Base-by-base conservation (phyloP, 163 green algal genomes). In the Chlorella variabilis region DNA sequence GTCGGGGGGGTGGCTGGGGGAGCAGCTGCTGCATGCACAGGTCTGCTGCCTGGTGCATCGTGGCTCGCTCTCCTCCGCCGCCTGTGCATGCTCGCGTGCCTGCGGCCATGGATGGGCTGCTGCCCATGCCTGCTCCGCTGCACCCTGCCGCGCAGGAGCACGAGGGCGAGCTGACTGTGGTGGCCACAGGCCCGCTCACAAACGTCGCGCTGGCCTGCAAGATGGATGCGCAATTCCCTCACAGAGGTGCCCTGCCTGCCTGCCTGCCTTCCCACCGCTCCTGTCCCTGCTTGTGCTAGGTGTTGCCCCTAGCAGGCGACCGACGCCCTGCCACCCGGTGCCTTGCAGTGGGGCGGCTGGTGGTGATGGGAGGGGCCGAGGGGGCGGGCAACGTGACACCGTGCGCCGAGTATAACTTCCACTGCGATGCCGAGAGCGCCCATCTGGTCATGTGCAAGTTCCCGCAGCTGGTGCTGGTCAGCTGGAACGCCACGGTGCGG, bases 351-450 rank as follows among this genome's bases (percentile, higher is more conserved):
- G 68, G n/a, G 1, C 68, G 68, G 42, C 68, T 76, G n/a, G 51
- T 76, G 3, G 68, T 76, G 68, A 76, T 76, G 68, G 68, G 68
- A 25, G 68, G 68, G 9, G 68, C 68, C 21, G 68, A 76, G 42
- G 51, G 15, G 13, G 45, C 51, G 7, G 68, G 68, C 42, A 76
- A 76, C 23, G 68, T 76, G n/a, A 76, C 68, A n/a, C 68, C 68
- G 3, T 63, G 42, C n/a, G 42, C 68, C 18, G 68, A 76, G 31
- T 76, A 76, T 42, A 76, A 76, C 42, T 76, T 61, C n/a, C 68
- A 76, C 29, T 63, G 68, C 29, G 68, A 76, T 18, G 15, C 68
- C 2, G 68, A 76, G 68, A 18, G 36, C 4, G 68, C 68, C 15
- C 68, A 76, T 27, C 29, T 76, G 29, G 68, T 76, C n/a, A n/a